Conservation (phyloP, 176 grass and related monocot species). For the Musa itinerans region DNA sequence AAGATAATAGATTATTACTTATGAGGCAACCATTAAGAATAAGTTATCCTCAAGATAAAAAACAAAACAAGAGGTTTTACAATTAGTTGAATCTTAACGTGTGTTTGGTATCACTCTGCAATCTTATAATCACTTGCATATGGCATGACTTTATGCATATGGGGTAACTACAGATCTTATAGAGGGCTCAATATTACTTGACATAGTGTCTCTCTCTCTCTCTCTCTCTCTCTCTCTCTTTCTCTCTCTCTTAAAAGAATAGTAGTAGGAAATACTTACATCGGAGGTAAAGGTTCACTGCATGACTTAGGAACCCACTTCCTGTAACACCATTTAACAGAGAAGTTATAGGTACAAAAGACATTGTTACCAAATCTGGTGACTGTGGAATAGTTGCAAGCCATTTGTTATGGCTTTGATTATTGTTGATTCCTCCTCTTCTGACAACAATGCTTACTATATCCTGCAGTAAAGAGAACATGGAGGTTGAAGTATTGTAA, state of each 20-base stretch:
- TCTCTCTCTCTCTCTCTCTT: not conserved
- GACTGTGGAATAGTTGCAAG: conserved; percentile 45
- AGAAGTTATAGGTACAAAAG: conserved; percentile 65
- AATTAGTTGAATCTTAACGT: not conserved
- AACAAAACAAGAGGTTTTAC: not conserved
- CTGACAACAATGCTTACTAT: conserved; percentile 56
- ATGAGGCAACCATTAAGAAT: not conserved
- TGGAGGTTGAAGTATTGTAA: not conserved
- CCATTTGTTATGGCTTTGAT: conserved; percentile 53
- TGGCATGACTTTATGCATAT: no score
- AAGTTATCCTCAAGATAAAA: not conserved
- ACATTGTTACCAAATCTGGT: conserved; percentile 62
- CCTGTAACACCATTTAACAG: conserved; percentile 54
- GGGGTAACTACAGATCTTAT: no score
- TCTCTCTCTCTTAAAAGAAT: not conserved
- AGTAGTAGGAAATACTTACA: conserved; percentile 32
- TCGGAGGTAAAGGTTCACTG: conserved; percentile 82
- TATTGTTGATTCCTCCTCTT: conserved; percentile 43
- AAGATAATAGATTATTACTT: no score
- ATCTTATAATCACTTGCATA: not conserved
- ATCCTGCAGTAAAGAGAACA: conserved; percentile 29
- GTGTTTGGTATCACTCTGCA: not conserved
- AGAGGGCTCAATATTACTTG: no score
- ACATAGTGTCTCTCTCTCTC: not conserved
- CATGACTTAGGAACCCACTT: conserved; percentile 66